These are phyloP conservation scores for Lodderomyces pseudojiufengensis DNA, from an alignment of 1,139 yeast genomes.

Conservation along the genomic window DNA sequence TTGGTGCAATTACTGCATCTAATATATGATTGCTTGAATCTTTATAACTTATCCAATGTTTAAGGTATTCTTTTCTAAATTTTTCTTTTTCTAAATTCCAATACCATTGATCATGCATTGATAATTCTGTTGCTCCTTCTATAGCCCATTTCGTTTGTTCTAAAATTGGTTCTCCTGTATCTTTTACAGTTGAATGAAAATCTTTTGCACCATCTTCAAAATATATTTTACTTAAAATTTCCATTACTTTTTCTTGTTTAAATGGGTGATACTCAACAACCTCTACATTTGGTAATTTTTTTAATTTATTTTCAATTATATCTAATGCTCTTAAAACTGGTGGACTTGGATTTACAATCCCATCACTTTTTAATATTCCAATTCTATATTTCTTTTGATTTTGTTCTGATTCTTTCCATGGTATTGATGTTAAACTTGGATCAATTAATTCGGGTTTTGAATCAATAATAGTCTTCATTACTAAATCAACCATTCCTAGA, in stretches of 20 bases:
- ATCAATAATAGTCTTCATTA: slow-evolving; percentile 24
- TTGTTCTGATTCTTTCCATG: slow-evolving; percentile 16
- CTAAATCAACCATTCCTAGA: slow-evolving; percentile 22
- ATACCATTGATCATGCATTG: slow-evolving; percentile 17
- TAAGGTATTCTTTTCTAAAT: slow-evolving; percentile 19
- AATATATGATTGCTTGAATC: slow-evolving; percentile 33
- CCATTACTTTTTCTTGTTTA: slow-evolving; percentile 15
- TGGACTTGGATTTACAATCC: slow-evolving; percentile 20
- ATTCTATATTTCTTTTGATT: slow-evolving; percentile 14
- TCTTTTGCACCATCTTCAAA: slow-evolving; percentile 25
- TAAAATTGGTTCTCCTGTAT: slow-evolving; percentile 20
- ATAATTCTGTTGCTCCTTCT: slow-evolving; percentile 13
- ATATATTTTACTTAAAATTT: slow-evolving; percentile 17
- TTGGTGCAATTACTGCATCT: slow-evolving; percentile 21
- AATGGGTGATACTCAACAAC: slow-evolving; percentile 17
- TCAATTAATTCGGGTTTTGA: slow-evolving; percentile 23
- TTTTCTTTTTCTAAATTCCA: slow-evolving; percentile 21
- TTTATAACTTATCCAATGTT: slow-evolving; percentile 17
- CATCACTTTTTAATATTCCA: slow-evolving; percentile 18
- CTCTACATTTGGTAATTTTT: slow-evolving; percentile 14
- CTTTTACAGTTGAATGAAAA: slow-evolving; percentile 14
- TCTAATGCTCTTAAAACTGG: slow-evolving; percentile 22
- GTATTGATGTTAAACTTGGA: slow-evolving; percentile 15
- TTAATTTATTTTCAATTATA: slow-evolving; percentile 15
- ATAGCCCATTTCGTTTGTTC: slow-evolving; percentile 20